These are phyloP conservation scores for Hordeum marinum DNA, from an alignment of 176 grass and related monocot species.

Conservation along the genomic window DNA sequence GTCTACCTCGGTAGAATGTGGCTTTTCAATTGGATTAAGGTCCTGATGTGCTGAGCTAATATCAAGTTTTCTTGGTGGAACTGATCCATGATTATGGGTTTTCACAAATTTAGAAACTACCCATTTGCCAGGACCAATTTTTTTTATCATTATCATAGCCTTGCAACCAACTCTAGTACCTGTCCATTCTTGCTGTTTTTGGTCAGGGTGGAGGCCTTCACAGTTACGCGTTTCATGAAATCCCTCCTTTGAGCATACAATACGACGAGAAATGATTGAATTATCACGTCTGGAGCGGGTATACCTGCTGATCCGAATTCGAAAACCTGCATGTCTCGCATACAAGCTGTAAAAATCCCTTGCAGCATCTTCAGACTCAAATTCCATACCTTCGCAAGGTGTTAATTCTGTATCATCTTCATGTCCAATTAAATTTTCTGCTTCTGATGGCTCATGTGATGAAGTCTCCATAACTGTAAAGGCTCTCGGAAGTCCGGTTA, in stretches of 20 bases:
- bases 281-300: constrained; percentile 67
- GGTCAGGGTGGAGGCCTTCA: constrained; percentile 29
- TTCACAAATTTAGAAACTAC: constrained; percentile 57
- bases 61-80: constrained; percentile 54
- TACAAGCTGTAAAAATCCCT: constrained; percentile 59
- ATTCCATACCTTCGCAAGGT: constrained; percentile 67
- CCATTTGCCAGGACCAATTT: constrained; percentile 47
- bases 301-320: constrained; percentile 55
- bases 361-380: constrained; percentile 61
- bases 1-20: constrained; percentile 10
- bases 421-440: constrained; percentile 35
- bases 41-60: constrained; percentile 19
- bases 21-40: constrained; percentile 22
- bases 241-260: constrained; percentile 73
- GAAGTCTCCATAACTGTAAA: constrained; percentile 27
- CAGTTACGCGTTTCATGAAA: constrained; percentile 52
- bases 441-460: constrained; percentile 1
- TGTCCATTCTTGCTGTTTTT: constrained; percentile 40
- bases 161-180: constrained; percentile 69
- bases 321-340: constrained; percentile 45
- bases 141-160: constrained; percentile 71
- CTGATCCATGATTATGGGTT: constrained; percentile 55
- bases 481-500: constrained; percentile 6
- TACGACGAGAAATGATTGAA: constrained; percentile 61
- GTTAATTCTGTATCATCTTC: constrained; percentile 42